Conservation (phyloP, 169 alveolate genomes). For the Cryptosporidium muris region DNA sequence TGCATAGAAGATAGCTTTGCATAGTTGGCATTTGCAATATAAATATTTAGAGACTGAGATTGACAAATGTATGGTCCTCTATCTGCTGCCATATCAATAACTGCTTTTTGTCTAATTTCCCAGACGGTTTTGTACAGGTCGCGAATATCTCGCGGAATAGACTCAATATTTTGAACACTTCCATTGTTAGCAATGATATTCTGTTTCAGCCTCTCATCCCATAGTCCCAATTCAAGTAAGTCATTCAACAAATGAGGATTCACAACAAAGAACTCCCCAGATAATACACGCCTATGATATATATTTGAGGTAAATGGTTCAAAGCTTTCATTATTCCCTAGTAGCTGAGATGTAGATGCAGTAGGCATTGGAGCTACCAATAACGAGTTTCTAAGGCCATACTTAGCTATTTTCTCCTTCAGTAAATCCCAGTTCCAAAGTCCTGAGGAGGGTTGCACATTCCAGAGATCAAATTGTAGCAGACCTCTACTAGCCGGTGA, state of each 20-base stretch:
- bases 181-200: slow-evolving; percentile 95
- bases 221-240: slow-evolving; percentile 91
- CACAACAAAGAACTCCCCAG: slow-evolving; percentile 97
- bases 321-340: slow-evolving; percentile 97
- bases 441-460: slow-evolving; percentile 82
- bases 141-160: slow-evolving; percentile 90
- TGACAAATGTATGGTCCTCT: slow-evolving; percentile 93
- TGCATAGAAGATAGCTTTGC: slow-evolving; percentile 97
- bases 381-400: slow-evolving; percentile 97
- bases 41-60: slow-evolving; percentile 95
- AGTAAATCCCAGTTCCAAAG: slow-evolving; percentile 95
- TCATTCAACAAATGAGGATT: slow-evolving; percentile 97
- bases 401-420: slow-evolving; percentile 85
- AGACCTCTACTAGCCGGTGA: slow-evolving; percentile 96
- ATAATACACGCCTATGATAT: slow-evolving; percentile 96
- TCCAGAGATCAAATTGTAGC: slow-evolving; percentile 98
- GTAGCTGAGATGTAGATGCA: slow-evolving; percentile 96
- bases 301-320: slow-evolving; percentile 98
- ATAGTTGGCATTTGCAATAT: slow-evolving; percentile 93
- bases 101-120: slow-evolving; percentile 96
- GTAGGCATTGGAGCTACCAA: slow-evolving; percentile 99
- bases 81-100: slow-evolving; percentile 97
- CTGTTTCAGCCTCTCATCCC: slow-evolving; percentile 93
- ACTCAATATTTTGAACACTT: slow-evolving; percentile 89
- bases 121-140: slow-evolving; percentile 95